Percentiles rank a stretch among this genome's conserved stretches.
Evolutionary conservation across 148 eudicot genomes (phyloP).

Genomic region (Rhododendron ovatum): DNA sequence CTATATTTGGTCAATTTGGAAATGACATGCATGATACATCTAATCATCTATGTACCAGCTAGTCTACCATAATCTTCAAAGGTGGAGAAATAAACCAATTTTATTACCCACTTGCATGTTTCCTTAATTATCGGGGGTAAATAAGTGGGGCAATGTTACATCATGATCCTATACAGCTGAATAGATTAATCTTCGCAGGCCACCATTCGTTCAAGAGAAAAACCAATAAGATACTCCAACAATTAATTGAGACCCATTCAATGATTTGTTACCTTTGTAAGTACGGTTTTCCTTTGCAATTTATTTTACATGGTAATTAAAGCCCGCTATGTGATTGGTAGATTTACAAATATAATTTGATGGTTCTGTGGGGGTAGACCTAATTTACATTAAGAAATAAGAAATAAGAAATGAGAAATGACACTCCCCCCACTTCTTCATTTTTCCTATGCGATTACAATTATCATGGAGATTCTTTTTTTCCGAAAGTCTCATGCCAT

Average conservation of each 20-base stretch:
- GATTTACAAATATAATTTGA: background rate
- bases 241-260: background rate
- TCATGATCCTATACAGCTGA: background rate
- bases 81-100: background rate
- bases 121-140: background rate
- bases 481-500: too few species aligned
- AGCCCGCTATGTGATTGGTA: background rate
- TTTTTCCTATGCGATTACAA: background rate
- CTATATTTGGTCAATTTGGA: background rate
- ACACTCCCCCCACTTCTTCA: background rate
- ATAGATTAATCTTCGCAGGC: background rate
- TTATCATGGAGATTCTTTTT: too few species aligned
- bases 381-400: background rate
- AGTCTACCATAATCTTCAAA: background rate
- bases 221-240: background rate
- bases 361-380: background rate
- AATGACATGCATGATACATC: background rate
- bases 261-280: background rate
- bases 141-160: background rate
- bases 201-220: constrained; percentile 1
- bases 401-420: background rate
- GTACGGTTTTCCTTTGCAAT: background rate
- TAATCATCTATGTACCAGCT: background rate
- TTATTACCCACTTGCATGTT: background rate
- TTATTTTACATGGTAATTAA: background rate